Base-by-base conservation (phyloP, 345 rosid species). In the Brassica cretica region DNA sequence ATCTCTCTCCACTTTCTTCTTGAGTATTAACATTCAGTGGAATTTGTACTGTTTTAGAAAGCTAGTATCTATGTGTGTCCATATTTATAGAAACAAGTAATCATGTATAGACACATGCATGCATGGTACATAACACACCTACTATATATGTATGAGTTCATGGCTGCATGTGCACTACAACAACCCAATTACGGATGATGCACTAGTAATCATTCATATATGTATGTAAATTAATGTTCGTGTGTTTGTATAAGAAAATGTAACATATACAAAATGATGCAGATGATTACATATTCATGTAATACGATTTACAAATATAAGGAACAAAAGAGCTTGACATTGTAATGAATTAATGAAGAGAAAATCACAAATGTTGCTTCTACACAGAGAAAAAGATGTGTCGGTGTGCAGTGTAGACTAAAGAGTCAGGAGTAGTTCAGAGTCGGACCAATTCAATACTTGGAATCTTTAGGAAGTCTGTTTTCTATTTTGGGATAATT, bases 131-230 rank as follows among this genome's bases (percentile, higher is more conserved):
- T 56, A 51, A 53, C 64, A 59, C 35, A 55, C 27, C 63, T 15
- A 51, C 18, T 63, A 30, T 30, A 30, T 62, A 30, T 76, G 5
- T 71, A 21, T 64, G 58, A 65, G 66, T 73, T 53, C 75, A 61
- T 51, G 55, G 29, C 74, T 79, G 75, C 78, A 73, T 74, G 78
- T 79, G 82, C 82, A 62, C 74, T 69, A 16, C 71, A 79, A 69
- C 82, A 37, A 79, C 75, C 15, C 66, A 37, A 68, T 33, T 73
- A 73, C 58, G 15, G 27, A 59, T 78, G 66, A 25, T 51, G 66
- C 59, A 39, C 76, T 71, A 41, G 71, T 53, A 30, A 37, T 58
- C 41, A 72, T 30, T 62, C 73, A 3, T 56, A 9, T 58, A 27
- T 30, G 9, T 64, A 51, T 14, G 70, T 41, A 53, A 32, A 63